Evolutionary conservation across 352 stramenopile species (phyloP).

Genomic region (Globisporangium nodosum): DNA sequence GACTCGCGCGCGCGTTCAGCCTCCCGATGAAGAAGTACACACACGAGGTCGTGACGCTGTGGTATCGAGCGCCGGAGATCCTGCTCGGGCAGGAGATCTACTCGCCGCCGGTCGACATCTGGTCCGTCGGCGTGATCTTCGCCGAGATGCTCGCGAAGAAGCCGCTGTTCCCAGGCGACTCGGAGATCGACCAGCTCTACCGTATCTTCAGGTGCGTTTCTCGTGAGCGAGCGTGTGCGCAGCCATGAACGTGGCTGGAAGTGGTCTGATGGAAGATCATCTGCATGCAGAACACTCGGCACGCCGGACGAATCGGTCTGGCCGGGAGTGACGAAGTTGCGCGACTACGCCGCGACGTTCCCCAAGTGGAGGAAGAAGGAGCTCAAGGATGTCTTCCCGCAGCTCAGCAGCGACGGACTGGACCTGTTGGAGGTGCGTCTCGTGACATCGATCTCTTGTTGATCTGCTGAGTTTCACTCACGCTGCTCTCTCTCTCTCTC

Average conservation of each 20-base stretch:
- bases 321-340: conserved; percentile 94
- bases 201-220: conserved; percentile 66
- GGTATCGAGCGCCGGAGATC: conserved; percentile 98
- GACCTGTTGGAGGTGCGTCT: conserved; percentile 51
- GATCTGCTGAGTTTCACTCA: neutral
- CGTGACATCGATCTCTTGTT: neutral
- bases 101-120: conserved; percentile 83
- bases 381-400: conserved; percentile 56
- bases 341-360: conserved; percentile 94
- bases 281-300: conserved; percentile 72
- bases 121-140: conserved; percentile 84
- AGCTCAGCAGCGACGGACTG: conserved; percentile 48
- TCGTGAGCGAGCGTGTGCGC: neutral
- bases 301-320: conserved; percentile 96
- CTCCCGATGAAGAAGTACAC: conserved; percentile 97
- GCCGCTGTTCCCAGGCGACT: conserved; percentile 76
- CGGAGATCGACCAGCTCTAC: conserved; percentile 87
- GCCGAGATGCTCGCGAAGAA: conserved; percentile 83
- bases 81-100: conserved; percentile 92
- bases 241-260: too few species aligned
- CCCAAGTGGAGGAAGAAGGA: conserved; percentile 94
- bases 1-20: conserved; percentile 95
- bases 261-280: neutral
- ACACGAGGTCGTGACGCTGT: conserved; percentile 98
- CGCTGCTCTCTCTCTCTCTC: neutral